Percentiles rank a stretch among this genome's conserved stretches.
phyloP scores from a whole-genome alignment of 495 filamentous ascomycete genomes.

The Aspergillus conjunctus region DNA sequence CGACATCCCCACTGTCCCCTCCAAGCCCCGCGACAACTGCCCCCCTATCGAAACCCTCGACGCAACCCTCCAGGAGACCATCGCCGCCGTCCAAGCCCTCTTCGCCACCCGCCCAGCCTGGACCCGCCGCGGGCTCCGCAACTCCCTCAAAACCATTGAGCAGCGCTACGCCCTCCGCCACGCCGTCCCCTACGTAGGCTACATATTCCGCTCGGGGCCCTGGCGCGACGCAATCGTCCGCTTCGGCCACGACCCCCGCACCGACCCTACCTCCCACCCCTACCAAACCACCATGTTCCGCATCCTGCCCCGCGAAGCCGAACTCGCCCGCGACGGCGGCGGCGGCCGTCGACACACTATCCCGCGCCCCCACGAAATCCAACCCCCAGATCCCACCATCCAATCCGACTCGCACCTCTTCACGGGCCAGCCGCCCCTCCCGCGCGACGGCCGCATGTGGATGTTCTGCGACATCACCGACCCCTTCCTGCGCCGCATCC shows the following conservation, averaged over 20 bases:
- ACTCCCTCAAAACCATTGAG: slow-evolving; percentile 53
- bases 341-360: slow-evolving; percentile 53
- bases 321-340: slow-evolving; percentile 68
- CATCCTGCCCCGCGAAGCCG: slow-evolving; percentile 68
- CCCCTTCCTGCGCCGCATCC: slow-evolving; percentile 57
- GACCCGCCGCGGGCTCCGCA: slow-evolving; percentile 78
- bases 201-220: slow-evolving; percentile 86
- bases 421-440: slow-evolving; percentile 65
- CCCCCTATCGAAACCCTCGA: slow-evolving; percentile 49
- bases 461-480: slow-evolving; percentile 92
- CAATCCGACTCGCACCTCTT: slow-evolving; percentile 64
- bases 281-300: slow-evolving; percentile 90
- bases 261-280: slow-evolving; percentile 67
- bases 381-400: slow-evolving; percentile 23
- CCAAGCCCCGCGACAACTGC: slow-evolving; percentile 50
- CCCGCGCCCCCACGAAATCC: slow-evolving; percentile 24
- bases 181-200: slow-evolving; percentile 75
- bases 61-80: slow-evolving; percentile 55
- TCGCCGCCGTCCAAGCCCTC: slow-evolving; percentile 58
- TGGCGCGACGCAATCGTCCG: slow-evolving; percentile 85
- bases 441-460: slow-evolving; percentile 80
- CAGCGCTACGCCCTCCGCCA: slow-evolving; percentile 60
- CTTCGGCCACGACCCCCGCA: slow-evolving; percentile 83
- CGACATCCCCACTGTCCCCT: slow-evolving; percentile 55
- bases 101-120: slow-evolving; percentile 79